A percentile compares a stretch with the other conserved stretches of the same genome.
These are phyloP conservation scores for Teratosphaeria pseudoeucalypti DNA, from an alignment of 2,329 filamentous ascomycete genomes.

Conservation along the genomic window DNA sequence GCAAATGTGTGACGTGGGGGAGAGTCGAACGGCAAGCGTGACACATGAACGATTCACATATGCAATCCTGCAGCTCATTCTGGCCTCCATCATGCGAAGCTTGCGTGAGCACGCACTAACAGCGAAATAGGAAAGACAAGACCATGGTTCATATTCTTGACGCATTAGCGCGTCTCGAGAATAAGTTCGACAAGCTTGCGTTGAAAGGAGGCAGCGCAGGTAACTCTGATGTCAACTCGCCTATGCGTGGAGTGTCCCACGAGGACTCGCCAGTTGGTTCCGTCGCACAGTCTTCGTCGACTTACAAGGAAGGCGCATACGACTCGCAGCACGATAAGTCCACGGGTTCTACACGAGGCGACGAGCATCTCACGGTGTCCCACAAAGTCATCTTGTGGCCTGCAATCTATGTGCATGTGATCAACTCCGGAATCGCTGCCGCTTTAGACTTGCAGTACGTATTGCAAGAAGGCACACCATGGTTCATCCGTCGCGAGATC, in stretches of 20 bases:
- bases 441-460: conserved; percentile 27
- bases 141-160: conserved; percentile 52
- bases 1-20: not conserved
- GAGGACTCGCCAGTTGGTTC: not conserved
- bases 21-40: too few species aligned
- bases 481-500: conserved; percentile 28
- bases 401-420: conserved; percentile 26
- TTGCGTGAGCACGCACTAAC: not conserved
- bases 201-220: conserved; percentile 5
- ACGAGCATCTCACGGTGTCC: conserved; percentile 30
- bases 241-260: not conserved
- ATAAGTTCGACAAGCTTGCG: conserved; percentile 41
- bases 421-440: conserved; percentile 24
- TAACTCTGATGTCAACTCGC: not conserved
- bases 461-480: conserved; percentile 29
- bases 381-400: conserved; percentile 45
- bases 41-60: too few species aligned
- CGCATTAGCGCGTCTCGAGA: conserved; percentile 44
- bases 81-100: not conserved
- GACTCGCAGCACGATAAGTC: not conserved
- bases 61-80: not conserved
- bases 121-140: conserved; percentile 46
- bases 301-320: not conserved
- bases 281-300: not conserved
- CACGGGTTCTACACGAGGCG: not conserved